Conservation (phyloP, 768 basidiomycete species). For the Hebeloma cylindrosporum region DNA sequence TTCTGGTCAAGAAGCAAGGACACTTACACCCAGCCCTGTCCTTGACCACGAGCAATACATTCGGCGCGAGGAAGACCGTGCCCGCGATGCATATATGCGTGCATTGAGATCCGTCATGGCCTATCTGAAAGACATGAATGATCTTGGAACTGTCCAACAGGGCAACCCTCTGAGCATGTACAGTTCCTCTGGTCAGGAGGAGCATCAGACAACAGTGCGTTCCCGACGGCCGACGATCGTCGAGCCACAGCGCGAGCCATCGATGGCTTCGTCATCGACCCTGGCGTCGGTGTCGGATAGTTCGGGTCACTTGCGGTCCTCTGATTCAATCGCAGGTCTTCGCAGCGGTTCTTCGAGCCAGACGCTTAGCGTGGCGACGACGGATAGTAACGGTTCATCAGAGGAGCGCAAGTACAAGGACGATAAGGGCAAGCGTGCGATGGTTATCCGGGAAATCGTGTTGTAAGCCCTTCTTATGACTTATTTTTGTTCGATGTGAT, state of each 20-base stretch:
- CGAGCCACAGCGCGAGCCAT: constrained; percentile 59
- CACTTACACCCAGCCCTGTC: constrained; percentile 45
- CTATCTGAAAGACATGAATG: constrained; percentile 94
- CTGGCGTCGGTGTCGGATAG: constrained; percentile 37
- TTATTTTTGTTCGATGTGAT: constrained; percentile 12
- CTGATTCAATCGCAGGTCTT: constrained; percentile 60
- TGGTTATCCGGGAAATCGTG: constrained; percentile 88
- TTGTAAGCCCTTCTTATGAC: constrained; percentile 52
- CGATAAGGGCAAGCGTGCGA: constrained; percentile 80
- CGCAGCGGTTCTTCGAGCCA: constrained; percentile 61
- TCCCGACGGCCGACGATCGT: constrained; percentile 67
- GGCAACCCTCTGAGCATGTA: constrained; percentile 57
- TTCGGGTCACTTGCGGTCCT: constrained; percentile 59
- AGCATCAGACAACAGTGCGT: constrained; percentile 39
- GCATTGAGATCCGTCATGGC: constrained; percentile 93
- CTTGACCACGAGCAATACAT: constrained; percentile 49
- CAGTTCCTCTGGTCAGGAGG: constrained; percentile 44
- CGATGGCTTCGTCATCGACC: constrained; percentile 49
- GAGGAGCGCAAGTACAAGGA: constrained; percentile 92
- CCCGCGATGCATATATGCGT: constrained; percentile 69
- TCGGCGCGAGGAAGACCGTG: constrained; percentile 70
- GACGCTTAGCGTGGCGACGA: constrained; percentile 74
- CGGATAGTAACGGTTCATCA: constrained; percentile 68
- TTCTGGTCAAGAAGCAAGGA: constrained; percentile 20
- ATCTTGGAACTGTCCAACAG: constrained; percentile 75